Conservation (phyloP, 2,329 filamentous ascomycete genomes). For the Colletotrichum sp. region DNA sequence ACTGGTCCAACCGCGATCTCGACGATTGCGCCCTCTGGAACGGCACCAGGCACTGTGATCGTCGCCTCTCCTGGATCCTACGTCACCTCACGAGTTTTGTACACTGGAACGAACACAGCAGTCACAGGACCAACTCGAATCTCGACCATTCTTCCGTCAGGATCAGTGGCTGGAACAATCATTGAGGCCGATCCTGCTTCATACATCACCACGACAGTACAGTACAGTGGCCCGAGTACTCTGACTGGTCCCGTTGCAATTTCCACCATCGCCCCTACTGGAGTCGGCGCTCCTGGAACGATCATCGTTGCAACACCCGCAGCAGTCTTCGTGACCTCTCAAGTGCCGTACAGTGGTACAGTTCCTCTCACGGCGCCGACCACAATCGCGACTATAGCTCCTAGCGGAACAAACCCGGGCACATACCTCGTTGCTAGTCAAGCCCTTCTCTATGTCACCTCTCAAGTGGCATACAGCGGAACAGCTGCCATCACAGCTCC, state of each 20-base stretch:
- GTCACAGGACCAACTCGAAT: not conserved
- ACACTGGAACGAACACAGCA: constrained; percentile 3
- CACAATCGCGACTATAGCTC: not conserved
- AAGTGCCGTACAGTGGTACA: not conserved
- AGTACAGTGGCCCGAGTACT: not conserved
- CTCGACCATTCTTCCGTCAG: constrained; percentile 9
- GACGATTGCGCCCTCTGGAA: not conserved
- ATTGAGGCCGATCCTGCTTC: not conserved
- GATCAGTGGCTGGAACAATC: not conserved
- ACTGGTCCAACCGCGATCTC: not conserved
- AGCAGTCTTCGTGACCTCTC: not conserved
- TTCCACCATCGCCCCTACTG: not conserved
- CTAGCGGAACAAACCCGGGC: not conserved
- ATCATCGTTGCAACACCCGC: not conserved
- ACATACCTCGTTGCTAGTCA: constrained; percentile 2
- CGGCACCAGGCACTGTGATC: constrained; percentile 1
- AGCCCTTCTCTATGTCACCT: not conserved
- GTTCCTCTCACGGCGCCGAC: not conserved
- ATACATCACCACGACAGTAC: not conserved
- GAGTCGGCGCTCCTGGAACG: not conserved
- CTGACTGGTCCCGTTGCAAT: not conserved
- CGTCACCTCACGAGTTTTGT: constrained; percentile 5
- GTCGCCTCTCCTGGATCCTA: constrained; percentile 4
- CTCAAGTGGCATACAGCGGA: not conserved
- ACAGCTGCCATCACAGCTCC: not conserved